These are phyloP conservation scores for Maudiozyma barnettii DNA, from an alignment of 805 yeast species.

Conservation along the genomic window DNA sequence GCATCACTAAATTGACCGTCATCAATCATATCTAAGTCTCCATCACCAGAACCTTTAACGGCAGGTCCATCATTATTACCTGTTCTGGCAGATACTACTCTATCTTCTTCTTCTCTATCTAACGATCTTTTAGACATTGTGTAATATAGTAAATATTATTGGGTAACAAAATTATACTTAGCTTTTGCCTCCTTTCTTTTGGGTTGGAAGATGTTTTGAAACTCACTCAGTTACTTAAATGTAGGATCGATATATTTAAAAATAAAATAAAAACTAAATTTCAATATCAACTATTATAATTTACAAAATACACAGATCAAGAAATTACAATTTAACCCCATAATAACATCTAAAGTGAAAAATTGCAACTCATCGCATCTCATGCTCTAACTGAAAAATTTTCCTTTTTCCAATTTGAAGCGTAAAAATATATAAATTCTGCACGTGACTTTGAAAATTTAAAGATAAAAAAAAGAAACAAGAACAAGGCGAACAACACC, in stretches of 20 bases:
- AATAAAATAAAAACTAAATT: too few species aligned
- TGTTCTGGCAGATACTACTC: conserved; percentile 34
- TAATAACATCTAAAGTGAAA: background rate
- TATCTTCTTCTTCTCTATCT: conserved; percentile 30
- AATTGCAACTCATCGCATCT: background rate
- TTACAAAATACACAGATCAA: too few species aligned
- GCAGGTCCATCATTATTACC: conserved; percentile 20
- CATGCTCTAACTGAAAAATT: background rate
- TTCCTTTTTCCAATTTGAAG: background rate
- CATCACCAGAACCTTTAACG: conserved; percentile 29
- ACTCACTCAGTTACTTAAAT: too few species aligned
- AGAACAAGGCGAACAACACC: background rate
- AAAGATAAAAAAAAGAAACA: background rate
- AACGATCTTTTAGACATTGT: conserved; percentile 48
- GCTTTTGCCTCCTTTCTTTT: too few species aligned
- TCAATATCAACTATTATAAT: too few species aligned
- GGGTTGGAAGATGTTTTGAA: too few species aligned
- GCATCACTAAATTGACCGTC: conserved; percentile 89
- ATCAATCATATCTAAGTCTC: conserved; percentile 60
- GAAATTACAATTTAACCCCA: too few species aligned
- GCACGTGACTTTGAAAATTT: background rate
- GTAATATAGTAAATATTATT: background rate
- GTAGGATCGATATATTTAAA: too few species aligned
- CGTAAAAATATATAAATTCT: background rate
- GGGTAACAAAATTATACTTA: too few species aligned